Evolutionary conservation across 306 rosid genomes (phyloP).

Genomic region (Mucuna pruriens): DNA sequence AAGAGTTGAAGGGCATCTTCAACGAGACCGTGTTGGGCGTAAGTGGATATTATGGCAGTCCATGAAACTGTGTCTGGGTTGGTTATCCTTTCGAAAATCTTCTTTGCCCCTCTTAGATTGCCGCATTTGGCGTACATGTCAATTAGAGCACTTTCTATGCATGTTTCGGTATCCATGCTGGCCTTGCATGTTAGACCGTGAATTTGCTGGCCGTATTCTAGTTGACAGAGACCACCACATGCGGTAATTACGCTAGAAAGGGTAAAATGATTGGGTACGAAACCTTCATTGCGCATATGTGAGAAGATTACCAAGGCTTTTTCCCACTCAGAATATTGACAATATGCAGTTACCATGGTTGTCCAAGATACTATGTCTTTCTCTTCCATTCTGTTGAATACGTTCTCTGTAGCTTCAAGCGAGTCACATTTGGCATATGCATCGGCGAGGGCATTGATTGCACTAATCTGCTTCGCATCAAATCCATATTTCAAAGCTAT

Average conservation of each 20-base stretch:
- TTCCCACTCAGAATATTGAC: conserved; percentile 67
- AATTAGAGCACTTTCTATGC: conserved; percentile 73
- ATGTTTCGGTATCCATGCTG: conserved; percentile 55
- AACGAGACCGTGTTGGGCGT: conserved; percentile 73
- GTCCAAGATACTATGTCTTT: conserved; percentile 87
- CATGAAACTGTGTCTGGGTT: conserved; percentile 73
- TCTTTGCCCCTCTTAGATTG: conserved; percentile 48
- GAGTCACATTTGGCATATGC: conserved; percentile 67
- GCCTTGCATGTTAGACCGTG: conserved; percentile 70
- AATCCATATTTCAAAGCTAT: conserved; percentile 60
- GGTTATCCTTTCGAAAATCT: conserved; percentile 57
- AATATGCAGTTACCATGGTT: conserved; percentile 64
- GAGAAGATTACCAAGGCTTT: conserved; percentile 67
- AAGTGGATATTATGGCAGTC: conserved; percentile 74
- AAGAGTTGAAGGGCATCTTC: conserved; percentile 66
- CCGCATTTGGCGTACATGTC: conserved; percentile 83
- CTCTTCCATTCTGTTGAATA: conserved; percentile 63
- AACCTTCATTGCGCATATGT: conserved; percentile 60
- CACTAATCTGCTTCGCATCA: conserved; percentile 45
- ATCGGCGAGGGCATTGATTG: conserved; percentile 66
- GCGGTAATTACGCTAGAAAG: conserved; percentile 68
- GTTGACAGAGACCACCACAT: conserved; percentile 66
- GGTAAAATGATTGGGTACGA: conserved; percentile 68
- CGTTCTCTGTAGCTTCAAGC: conserved; percentile 60
- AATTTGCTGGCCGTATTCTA: conserved; percentile 68